Evolutionary conservation across 208 protist genomes (phyloP).

Genomic region (Angomonas desouzai): DNA sequence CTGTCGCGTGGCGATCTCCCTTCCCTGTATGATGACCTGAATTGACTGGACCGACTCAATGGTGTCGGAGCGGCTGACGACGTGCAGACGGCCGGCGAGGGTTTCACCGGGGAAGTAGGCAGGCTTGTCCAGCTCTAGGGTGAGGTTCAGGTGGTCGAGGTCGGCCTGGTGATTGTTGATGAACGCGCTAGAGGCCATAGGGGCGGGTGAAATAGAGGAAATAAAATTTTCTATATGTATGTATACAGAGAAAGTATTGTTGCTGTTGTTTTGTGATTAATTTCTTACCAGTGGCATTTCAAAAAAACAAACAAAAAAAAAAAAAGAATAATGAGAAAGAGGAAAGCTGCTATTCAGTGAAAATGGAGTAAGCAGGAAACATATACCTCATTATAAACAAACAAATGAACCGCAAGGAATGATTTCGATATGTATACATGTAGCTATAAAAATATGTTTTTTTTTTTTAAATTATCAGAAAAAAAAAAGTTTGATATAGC

Average conservation of each 20-base stretch:
- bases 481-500: no score
- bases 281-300: background rate
- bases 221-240: no score
- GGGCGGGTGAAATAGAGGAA: background rate
- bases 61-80: background rate
- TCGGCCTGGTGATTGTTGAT: background rate
- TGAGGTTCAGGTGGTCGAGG: background rate
- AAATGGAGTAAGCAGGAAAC: no score
- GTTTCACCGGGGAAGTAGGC: background rate
- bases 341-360: no score
- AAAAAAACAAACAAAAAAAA: background rate
- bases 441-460: no score
- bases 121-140: background rate
- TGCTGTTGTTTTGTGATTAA: background rate
- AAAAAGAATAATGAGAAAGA: background rate
- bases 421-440: no score
- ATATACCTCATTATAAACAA: no score
- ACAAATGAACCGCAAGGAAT: no score
- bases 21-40: background rate
- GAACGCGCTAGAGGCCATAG: background rate
- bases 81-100: background rate
- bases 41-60: background rate
- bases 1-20: background rate
- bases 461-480: no score
- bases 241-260: no score